These are phyloP conservation scores for Colletotrichum falcatum DNA, from an alignment of 2,329 filamentous ascomycete genomes.

Conservation along the genomic window DNA sequence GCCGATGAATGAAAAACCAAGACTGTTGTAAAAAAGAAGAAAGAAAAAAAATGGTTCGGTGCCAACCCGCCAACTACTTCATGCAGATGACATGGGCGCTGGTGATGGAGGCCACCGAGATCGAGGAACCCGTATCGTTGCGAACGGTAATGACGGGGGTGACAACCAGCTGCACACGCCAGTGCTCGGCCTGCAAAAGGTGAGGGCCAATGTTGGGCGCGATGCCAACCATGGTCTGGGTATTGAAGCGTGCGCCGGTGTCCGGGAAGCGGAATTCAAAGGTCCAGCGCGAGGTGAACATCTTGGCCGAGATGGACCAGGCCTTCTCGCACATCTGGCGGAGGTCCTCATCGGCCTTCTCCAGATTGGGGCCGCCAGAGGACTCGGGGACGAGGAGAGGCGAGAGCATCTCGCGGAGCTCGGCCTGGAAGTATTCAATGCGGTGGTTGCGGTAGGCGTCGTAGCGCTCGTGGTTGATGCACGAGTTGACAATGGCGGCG, in stretches of 20 bases:
- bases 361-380: constrained; percentile 44
- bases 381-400: constrained; percentile 54
- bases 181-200: constrained; percentile 62
- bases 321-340: constrained; percentile 55
- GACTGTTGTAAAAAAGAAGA: background rate
- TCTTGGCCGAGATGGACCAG: constrained; percentile 60
- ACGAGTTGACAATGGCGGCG: constrained; percentile 51
- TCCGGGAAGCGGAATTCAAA: constrained; percentile 65
- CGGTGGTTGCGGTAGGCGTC: constrained; percentile 42
- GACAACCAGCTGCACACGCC: constrained; percentile 64
- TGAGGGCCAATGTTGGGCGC: constrained; percentile 56
- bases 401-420: constrained; percentile 56
- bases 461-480: constrained; percentile 51
- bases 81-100: constrained; percentile 63
- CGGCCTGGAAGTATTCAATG: constrained; percentile 53
- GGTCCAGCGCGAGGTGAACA: constrained; percentile 58
- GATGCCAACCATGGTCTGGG: constrained; percentile 60
- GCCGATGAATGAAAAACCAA: background rate
- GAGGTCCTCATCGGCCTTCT: constrained; percentile 57
- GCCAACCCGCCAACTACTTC: constrained; percentile 40
- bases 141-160: constrained; percentile 67
- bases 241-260: constrained; percentile 61
- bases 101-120: constrained; percentile 58
- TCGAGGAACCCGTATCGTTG: constrained; percentile 61
- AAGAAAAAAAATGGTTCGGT: background rate